Evolutionary conservation across 129 eudicot species (phyloP).

Genomic region (Mikania micrantha): DNA sequence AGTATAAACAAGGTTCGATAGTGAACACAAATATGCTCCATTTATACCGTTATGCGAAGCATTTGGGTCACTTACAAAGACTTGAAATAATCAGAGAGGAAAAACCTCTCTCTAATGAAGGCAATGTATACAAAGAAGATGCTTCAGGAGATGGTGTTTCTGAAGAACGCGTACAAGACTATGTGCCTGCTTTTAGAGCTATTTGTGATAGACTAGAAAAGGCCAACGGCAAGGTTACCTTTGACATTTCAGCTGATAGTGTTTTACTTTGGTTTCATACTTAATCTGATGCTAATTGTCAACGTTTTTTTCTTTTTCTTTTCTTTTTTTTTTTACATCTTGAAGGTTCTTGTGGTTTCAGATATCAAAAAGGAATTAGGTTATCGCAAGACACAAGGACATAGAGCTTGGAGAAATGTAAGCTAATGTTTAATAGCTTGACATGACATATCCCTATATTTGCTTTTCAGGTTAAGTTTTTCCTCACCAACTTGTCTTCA

Average conservation of each 20-base stretch:
- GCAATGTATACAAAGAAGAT: conserved; percentile 36
- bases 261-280: not conserved
- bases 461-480: no score
- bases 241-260: conserved; percentile 12
- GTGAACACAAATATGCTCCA: conserved; percentile 76
- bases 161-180: conserved; percentile 51
- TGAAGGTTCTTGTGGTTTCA: conserved; percentile 69
- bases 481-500: no score
- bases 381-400: conserved; percentile 44
- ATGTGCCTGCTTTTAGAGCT: conserved; percentile 57
- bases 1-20: conserved; percentile 36
- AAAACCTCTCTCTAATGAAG: conserved; percentile 21
- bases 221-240: conserved; percentile 68
- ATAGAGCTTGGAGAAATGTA: conserved; percentile 92
- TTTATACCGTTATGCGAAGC: conserved; percentile 70
- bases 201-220: conserved; percentile 81
- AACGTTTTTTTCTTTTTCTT: not conserved
- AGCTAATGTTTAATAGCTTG: not conserved
- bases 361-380: no score
- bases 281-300: conserved; percentile 7
- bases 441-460: not conserved
- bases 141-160: no score
- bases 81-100: conserved; percentile 77
- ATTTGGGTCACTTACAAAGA: conserved; percentile 72
- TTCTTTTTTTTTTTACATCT: no score